Evolutionary conservation across 768 basidiomycete genomes (phyloP).

Genomic region (Auricularia sp.): DNA sequence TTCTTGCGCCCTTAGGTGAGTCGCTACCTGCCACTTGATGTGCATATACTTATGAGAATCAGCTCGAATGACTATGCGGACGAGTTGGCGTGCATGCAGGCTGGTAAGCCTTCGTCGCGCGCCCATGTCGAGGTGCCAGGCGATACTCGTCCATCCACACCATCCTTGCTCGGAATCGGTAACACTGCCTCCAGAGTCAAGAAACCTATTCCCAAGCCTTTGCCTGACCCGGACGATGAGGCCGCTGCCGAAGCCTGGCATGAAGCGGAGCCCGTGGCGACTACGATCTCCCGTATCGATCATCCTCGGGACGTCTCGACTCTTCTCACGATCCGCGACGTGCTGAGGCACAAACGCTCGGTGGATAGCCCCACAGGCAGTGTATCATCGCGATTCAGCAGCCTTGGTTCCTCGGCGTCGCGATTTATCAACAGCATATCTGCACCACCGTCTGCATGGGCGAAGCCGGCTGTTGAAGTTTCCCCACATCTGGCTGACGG

Average conservation of each 20-base stretch:
- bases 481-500: slow-evolving; percentile 43
- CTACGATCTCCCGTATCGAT: slow-evolving; percentile 36
- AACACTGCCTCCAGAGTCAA: slow-evolving; percentile 16
- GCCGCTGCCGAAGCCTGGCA: slow-evolving; percentile 39
- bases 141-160: slow-evolving; percentile 6
- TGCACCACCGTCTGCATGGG: slow-evolving; percentile 35
- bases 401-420: slow-evolving; percentile 13
- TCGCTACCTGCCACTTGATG: not conserved
- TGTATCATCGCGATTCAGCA: slow-evolving; percentile 6
- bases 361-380: slow-evolving; percentile 17
- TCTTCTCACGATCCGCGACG: slow-evolving; percentile 49
- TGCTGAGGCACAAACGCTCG: slow-evolving; percentile 44
- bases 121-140: slow-evolving; percentile 1
- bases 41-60: slow-evolving; percentile 5
- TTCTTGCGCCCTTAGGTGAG: slow-evolving; percentile 61
- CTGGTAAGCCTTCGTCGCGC: slow-evolving; percentile 5
- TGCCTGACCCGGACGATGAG: slow-evolving; percentile 52
- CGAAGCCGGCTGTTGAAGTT: slow-evolving; percentile 49
- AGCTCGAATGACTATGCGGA: slow-evolving; percentile 53
- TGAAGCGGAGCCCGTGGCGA: slow-evolving; percentile 49
- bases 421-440: slow-evolving; percentile 8
- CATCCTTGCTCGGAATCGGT: slow-evolving; percentile 3
- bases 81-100: slow-evolving; percentile 24
- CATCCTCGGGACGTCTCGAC: slow-evolving; percentile 50
- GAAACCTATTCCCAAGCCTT: slow-evolving; percentile 20